A percentile compares a stretch with the other conserved stretches of the same genome.
phyloP scores from a whole-genome alignment of 2,329 filamentous ascomycete species.

The Nothophaeocryptopus gaeumannii region DNA sequence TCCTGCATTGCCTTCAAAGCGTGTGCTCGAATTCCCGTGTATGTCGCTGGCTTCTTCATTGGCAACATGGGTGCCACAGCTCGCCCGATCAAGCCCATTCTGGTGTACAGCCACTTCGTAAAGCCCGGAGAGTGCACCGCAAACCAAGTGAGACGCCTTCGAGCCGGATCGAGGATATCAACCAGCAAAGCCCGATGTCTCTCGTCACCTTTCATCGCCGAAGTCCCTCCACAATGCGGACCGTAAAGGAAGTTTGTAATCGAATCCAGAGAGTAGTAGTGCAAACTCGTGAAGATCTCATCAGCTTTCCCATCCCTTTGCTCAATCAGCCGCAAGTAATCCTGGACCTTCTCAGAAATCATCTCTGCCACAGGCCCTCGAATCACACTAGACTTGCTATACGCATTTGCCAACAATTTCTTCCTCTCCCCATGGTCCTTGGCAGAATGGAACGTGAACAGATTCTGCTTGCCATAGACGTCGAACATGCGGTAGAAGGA shows the following conservation, averaged over 20 bases:
- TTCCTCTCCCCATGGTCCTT: slow-evolving; percentile 51
- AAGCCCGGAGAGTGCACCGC: slow-evolving; percentile 45
- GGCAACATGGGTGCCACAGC: slow-evolving; percentile 45
- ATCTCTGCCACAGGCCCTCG: slow-evolving; percentile 33
- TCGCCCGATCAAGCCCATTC: slow-evolving; percentile 39
- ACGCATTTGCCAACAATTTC: slow-evolving; percentile 53
- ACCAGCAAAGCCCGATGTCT: slow-evolving; percentile 43
- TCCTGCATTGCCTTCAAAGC: slow-evolving; percentile 34
- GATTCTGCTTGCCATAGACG: slow-evolving; percentile 50
- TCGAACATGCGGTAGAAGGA: slow-evolving; percentile 57
- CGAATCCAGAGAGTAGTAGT: slow-evolving; percentile 54
- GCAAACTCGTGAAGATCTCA: slow-evolving; percentile 51
- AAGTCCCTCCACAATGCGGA: slow-evolving; percentile 42
- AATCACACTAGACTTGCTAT: slow-evolving; percentile 51
- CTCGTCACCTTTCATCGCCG: slow-evolving; percentile 40
- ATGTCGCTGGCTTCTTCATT: slow-evolving; percentile 51
- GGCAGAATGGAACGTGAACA: slow-evolving; percentile 51
- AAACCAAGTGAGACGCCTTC: slow-evolving; percentile 51
- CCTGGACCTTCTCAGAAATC: slow-evolving; percentile 41
- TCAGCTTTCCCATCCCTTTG: slow-evolving; percentile 33
- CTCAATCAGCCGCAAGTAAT: slow-evolving; percentile 44
- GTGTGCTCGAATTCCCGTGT: slow-evolving; percentile 50
- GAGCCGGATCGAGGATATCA: slow-evolving; percentile 50
- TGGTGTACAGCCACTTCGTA: slow-evolving; percentile 51
- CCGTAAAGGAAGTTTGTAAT: slow-evolving; percentile 56